Conservation (phyloP, 2,329 filamentous ascomycete genomes). For the Ceratocystiopsis minuta region DNA sequence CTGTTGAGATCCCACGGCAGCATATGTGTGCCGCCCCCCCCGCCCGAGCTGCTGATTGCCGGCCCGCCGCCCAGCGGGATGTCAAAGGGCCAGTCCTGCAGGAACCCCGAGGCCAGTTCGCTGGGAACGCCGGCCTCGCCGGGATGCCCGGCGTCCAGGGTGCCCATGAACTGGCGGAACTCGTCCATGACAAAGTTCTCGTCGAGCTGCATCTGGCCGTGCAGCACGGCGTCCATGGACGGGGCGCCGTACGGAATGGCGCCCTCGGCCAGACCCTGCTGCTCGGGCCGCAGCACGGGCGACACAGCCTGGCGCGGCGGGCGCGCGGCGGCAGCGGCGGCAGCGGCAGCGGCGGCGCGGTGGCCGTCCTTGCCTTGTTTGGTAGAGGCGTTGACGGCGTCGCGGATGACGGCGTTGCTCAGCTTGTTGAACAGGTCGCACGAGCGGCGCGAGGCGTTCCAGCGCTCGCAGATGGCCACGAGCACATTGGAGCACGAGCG, state of each 20-base stretch:
- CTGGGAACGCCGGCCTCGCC: neutral
- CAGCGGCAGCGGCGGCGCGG: too few species aligned
- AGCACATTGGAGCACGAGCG: neutral
- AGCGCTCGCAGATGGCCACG: neutral
- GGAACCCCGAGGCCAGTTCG: neutral
- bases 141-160: neutral
- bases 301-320: too few species aligned
- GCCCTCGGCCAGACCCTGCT: too few species aligned
- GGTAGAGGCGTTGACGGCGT: neutral
- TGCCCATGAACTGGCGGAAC: neutral
- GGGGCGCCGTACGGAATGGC: neutral
- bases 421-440: conserved; percentile 1
- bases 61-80: neutral
- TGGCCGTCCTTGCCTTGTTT: neutral
- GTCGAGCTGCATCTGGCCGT: conserved; percentile 1
- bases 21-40: neutral
- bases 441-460: neutral
- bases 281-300: too few species aligned
- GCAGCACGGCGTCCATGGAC: neutral
- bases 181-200: conserved; percentile 2
- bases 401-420: conserved; percentile 1
- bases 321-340: too few species aligned
- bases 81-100: conserved; percentile 3
- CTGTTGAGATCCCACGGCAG: neutral
- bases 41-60: neutral